Evolutionary conservation across 139 green algal genomes (phyloP).

Genomic region (Pleodorina starrii): DNA sequence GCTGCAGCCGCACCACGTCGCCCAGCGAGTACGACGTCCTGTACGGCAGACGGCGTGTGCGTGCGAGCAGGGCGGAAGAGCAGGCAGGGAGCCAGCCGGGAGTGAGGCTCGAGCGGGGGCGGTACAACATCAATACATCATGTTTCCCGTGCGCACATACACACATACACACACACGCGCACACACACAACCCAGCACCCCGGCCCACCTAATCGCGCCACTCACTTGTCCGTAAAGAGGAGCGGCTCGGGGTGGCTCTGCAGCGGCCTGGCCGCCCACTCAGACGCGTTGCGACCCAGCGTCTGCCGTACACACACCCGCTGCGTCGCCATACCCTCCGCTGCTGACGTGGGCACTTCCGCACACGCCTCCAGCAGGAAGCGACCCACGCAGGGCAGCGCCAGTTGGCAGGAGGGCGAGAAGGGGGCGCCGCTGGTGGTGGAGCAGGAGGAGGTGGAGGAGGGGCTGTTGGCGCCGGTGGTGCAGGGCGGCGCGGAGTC

Average conservation of each 20-base stretch:
- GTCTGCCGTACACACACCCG: not conserved
- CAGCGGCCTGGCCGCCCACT: slow-evolving; percentile 49
- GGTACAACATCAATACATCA: too few species aligned
- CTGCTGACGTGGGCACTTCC: not conserved
- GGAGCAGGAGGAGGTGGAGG: not conserved
- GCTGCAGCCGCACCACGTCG: not conserved
- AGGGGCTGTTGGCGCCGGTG: too few species aligned
- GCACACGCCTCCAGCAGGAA: slow-evolving; percentile 54
- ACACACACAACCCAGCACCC: not conserved
- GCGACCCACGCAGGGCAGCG: slow-evolving; percentile 59
- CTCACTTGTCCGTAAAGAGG: slow-evolving; percentile 41
- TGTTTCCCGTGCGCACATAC: too few species aligned
- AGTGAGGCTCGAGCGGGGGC: too few species aligned
- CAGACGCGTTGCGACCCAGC: slow-evolving; percentile 49
- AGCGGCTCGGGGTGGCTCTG: not conserved
- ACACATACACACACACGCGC: not conserved
- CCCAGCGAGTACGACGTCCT: slow-evolving; percentile 16
- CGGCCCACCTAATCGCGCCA: too few species aligned
- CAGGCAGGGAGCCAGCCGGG: too few species aligned
- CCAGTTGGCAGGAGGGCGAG: slow-evolving; percentile 49
- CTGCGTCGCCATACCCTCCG: too few species aligned
- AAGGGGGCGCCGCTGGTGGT: not conserved
- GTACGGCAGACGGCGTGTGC: too few species aligned
- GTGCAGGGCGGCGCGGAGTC: not conserved
- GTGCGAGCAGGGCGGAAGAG: too few species aligned